These are phyloP conservation scores for Phytophthora constricta DNA, from an alignment of 352 stramenopile species.

Conservation along the genomic window DNA sequence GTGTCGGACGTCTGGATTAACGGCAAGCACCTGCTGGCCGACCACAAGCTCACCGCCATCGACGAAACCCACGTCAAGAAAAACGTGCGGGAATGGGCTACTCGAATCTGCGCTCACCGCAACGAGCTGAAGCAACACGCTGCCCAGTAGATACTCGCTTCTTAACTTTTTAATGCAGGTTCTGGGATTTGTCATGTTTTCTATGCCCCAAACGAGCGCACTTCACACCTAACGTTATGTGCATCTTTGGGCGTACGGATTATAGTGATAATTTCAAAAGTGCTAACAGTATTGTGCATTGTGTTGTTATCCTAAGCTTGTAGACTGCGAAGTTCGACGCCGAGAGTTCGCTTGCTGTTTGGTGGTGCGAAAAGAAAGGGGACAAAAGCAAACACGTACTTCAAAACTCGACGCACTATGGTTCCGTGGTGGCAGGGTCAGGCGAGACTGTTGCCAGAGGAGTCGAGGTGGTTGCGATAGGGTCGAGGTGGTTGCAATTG, in stretches of 20 bases:
- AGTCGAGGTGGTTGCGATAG: background rate
- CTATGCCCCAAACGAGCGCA: too few relatives aligned
- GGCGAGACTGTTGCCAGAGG: background rate
- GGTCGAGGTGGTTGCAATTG: background rate
- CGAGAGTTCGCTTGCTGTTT: background rate
- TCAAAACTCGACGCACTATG: background rate
- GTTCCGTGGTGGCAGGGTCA: background rate
- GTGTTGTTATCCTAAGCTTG: background rate
- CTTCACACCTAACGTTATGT: too few relatives aligned
- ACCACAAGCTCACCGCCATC: conserved; percentile 80
- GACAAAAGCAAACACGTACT: background rate
- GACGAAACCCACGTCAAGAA: conserved; percentile 68
- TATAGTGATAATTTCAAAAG: too few relatives aligned
- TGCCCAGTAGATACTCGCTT: conserved; percentile 12
- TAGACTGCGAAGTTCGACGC: background rate
- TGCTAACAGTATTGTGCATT: background rate
- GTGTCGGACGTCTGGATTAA: conserved; percentile 93
- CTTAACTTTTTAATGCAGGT: background rate
- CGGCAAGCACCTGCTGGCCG: conserved; percentile 76
- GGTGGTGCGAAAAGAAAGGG: background rate
- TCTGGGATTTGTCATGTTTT: too few relatives aligned
- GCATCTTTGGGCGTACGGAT: too few relatives aligned
- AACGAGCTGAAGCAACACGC: conserved; percentile 54
- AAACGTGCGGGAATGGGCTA: conserved; percentile 64
- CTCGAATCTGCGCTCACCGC: conserved; percentile 64